Evolutionary conservation across 768 basidiomycete genomes (phyloP).

Genomic region (Collybia nuda): DNA sequence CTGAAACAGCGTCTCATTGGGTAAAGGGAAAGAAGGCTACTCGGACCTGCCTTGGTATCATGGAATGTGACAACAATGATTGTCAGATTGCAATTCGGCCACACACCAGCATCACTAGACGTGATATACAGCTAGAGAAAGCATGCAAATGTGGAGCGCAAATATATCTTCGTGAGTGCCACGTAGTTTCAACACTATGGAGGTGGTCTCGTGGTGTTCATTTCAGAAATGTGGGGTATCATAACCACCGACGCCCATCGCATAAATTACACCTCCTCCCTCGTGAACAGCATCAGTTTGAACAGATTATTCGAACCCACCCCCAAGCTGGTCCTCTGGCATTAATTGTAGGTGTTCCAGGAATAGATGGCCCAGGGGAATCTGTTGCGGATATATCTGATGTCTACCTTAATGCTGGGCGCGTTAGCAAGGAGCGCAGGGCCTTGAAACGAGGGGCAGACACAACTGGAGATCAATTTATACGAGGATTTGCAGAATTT

Average conservation of each 20-base stretch:
- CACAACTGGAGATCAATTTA: slow-evolving; percentile 11
- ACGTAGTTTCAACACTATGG: too few species aligned
- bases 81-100: too few species aligned
- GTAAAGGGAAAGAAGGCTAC: too few species aligned
- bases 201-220: slow-evolving; percentile 3
- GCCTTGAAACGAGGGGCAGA: slow-evolving; percentile 7
- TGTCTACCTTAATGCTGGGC: slow-evolving; percentile 8
- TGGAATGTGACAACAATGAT: too few species aligned
- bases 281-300: background rate
- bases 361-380: slow-evolving; percentile 12
- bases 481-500: slow-evolving; percentile 12
- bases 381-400: slow-evolving; percentile 16
- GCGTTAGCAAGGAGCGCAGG: slow-evolving; percentile 7
- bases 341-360: slow-evolving; percentile 14
- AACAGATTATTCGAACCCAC: background rate
- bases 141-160: too few species aligned
- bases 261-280: slow-evolving; percentile 7
- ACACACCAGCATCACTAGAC: too few species aligned
- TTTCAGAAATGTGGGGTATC: background rate
- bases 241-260: slow-evolving; percentile 1
- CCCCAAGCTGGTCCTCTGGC: slow-evolving; percentile 9
- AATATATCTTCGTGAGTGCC: too few species aligned
- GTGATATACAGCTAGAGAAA: too few species aligned
- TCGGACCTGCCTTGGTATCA: too few species aligned
- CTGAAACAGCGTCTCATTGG: too few species aligned